Conservation (phyloP, 2,329 filamentous ascomycete genomes). For the Penicillium brevicompactum region DNA sequence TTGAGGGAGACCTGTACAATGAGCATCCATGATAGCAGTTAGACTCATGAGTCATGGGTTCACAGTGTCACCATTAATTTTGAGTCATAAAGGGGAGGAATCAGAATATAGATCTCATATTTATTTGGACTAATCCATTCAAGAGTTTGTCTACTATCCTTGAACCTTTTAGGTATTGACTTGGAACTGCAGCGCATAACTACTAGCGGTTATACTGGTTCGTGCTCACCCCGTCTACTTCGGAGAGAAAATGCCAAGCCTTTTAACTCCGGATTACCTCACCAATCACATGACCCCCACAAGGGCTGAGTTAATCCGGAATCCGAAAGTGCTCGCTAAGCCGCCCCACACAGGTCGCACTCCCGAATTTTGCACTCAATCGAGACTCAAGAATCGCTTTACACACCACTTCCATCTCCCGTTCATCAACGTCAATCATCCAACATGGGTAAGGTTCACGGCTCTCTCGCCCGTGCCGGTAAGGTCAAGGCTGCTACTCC, state of each 20-base stretch:
- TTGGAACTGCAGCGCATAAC: too few species aligned
- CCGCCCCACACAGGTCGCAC: slow-evolving; percentile 31
- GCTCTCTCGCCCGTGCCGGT: slow-evolving; percentile 91
- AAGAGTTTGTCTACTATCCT: too few species aligned
- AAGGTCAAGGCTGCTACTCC: slow-evolving; percentile 88
- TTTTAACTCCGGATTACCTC: slow-evolving; percentile 8
- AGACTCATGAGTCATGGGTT: too few species aligned
- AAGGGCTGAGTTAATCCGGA: slow-evolving; percentile 17
- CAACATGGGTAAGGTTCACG: slow-evolving; percentile 88
- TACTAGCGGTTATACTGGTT: not conserved
- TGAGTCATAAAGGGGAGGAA: not conserved
- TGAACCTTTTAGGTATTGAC: too few species aligned
- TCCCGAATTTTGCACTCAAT: slow-evolving; percentile 30
- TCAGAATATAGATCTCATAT: too few species aligned
- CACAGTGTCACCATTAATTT: not conserved
- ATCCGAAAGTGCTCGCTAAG: slow-evolving; percentile 25
- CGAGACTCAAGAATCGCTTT: slow-evolving; percentile 24
- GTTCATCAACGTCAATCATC: slow-evolving; percentile 31
- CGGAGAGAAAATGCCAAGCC: slow-evolving; percentile 8
- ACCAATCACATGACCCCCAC: slow-evolving; percentile 8
- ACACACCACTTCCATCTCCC: slow-evolving; percentile 27
- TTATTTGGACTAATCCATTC: too few species aligned
- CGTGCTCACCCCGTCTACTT: not conserved
- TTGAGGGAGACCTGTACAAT: slow-evolving; percentile 4
- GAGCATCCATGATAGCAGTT: slow-evolving; percentile 1